Evolutionary conservation across 208 protist species (phyloP).

Genomic region (Crithidia brevicula): DNA sequence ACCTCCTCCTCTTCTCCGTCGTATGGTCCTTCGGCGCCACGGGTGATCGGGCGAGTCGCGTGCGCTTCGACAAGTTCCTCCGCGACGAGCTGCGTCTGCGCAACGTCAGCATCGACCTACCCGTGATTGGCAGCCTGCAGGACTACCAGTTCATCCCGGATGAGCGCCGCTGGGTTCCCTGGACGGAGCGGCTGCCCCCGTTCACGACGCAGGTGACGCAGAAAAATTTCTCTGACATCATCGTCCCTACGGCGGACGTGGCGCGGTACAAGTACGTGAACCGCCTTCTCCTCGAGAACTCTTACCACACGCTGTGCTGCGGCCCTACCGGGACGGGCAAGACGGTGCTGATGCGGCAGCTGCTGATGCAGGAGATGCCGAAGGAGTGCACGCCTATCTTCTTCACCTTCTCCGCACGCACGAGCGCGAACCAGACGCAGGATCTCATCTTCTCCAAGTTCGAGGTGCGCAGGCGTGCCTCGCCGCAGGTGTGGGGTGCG

Average conservation of each 20-base stretch:
- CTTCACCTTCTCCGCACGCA: constrained; percentile 98
- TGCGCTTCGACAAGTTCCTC: constrained; percentile 95
- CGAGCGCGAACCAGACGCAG: constrained; percentile 97
- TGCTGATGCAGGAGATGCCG: constrained; percentile 94
- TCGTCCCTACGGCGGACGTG: constrained; percentile 98
- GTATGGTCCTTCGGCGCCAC: constrained; percentile 98
- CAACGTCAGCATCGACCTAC: constrained; percentile 81
- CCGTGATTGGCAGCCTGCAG: constrained; percentile 93
- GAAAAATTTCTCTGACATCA: constrained; percentile 95
- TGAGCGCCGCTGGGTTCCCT: constrained; percentile 91
- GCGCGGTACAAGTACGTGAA: constrained; percentile 97
- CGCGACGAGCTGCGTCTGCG: constrained; percentile 76
- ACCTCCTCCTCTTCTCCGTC: constrained; percentile 96
- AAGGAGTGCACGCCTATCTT: constrained; percentile 96
- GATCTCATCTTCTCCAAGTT: constrained; percentile 98
- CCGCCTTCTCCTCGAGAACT: constrained; percentile 88
- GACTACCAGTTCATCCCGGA: constrained; percentile 95
- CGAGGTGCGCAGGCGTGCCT: constrained; percentile 95
- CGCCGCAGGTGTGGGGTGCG: constrained; percentile 96
- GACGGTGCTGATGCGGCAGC: constrained; percentile 95
- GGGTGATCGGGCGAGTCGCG: constrained; percentile 87
- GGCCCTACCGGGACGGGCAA: constrained; percentile 98
- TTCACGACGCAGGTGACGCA: constrained; percentile 88
- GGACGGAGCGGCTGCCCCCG: constrained; percentile 90
- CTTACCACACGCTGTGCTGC: constrained; percentile 95